A percentile compares a stretch with the other conserved stretches of the same genome.
phyloP scores from a whole-genome alignment of 176 grass and related monocot species.

The Carex pumila region DNA sequence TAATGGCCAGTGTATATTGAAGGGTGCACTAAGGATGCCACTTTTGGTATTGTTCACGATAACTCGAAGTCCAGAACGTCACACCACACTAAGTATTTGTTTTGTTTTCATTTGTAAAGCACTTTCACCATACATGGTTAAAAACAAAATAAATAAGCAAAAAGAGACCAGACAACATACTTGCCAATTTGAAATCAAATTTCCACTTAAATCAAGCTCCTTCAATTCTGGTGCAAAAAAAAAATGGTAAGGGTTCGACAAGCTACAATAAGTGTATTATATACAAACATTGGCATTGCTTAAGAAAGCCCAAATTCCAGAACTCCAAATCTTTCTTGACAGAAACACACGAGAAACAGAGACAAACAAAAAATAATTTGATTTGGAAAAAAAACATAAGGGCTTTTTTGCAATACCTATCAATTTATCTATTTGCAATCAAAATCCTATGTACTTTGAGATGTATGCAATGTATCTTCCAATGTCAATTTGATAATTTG shows the following conservation, averaged over 20 bases:
- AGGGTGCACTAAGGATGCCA: background rate
- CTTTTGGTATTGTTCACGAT: background rate
- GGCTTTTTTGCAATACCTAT: background rate
- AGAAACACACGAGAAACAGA: background rate
- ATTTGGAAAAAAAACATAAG: background rate
- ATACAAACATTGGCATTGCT: background rate
- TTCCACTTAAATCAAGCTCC: slow-evolving; percentile 91
- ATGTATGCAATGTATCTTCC: background rate
- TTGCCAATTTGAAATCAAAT: slow-evolving; percentile 80
- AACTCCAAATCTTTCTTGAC: background rate
- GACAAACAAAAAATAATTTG: background rate
- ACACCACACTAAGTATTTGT: background rate
- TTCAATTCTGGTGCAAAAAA: slow-evolving; percentile 61
- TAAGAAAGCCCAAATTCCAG: background rate
- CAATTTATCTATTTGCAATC: background rate
- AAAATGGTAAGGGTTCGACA: background rate
- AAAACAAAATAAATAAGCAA: background rate
- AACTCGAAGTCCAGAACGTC: background rate
- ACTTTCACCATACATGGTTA: background rate
- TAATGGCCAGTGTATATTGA: background rate
- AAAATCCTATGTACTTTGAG: background rate
- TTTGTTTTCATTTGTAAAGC: background rate
- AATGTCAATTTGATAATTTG: background rate
- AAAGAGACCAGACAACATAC: slow-evolving; percentile 34
- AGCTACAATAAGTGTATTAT: background rate